A percentile compares a stretch with the other conserved stretches of the same genome.
Conservation (phyloP, 2,329 filamentous ascomycete genomes). For the Cladosporium phlei region DNA sequence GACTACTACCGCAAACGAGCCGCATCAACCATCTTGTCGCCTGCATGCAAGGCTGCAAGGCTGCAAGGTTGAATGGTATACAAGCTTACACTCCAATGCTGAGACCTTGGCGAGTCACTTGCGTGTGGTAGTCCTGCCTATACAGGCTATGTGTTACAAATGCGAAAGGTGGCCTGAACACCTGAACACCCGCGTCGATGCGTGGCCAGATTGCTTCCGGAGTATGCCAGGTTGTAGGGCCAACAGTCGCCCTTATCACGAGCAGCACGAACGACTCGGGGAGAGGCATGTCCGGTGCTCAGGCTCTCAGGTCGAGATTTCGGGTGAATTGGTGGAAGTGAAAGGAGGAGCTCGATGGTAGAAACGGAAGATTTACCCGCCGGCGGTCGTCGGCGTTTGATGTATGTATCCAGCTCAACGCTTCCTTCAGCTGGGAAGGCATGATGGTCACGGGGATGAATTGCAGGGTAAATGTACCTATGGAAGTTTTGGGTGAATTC, state of each 20-base stretch:
- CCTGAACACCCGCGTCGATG: not conserved
- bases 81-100: too few species aligned
- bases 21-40: too few species aligned
- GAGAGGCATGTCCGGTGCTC: not conserved
- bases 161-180: not conserved
- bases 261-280: too few species aligned
- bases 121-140: too few species aligned
- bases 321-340: conserved; percentile 5
- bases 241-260: conserved; percentile 12
- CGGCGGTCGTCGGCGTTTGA: conserved; percentile 6
- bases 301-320: conserved; percentile 1
- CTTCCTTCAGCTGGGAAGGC: too few species aligned
- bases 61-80: too few species aligned
- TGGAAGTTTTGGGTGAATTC: not conserved
- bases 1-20: too few species aligned
- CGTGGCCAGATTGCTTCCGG: not conserved
- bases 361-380: conserved; percentile 13
- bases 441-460: conserved; percentile 6
- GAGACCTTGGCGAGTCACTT: too few species aligned
- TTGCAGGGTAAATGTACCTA: not conserved
- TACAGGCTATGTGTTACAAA: too few species aligned
- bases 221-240: not conserved
- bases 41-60: too few species aligned
- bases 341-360: not conserved
- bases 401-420: conserved; percentile 5